A percentile compares a stretch with the other conserved stretches of the same genome.
Evolutionary conservation across 129 eudicot species (phyloP).

Genomic region (Helichrysum umbraculigerum): DNA sequence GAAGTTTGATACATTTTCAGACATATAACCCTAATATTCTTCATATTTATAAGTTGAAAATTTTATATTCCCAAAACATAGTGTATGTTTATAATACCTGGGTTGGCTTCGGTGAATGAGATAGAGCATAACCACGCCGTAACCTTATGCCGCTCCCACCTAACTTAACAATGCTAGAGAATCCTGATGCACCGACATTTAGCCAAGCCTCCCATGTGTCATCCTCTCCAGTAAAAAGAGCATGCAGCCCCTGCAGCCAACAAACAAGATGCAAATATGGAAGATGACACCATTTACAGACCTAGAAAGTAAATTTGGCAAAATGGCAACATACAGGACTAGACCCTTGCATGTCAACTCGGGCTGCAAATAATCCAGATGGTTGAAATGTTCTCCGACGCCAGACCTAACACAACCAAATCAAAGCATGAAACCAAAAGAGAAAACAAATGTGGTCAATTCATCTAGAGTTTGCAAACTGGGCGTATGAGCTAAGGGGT

Average conservation of each 20-base stretch:
- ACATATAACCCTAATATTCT: not conserved
- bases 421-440: conserved; percentile 1
- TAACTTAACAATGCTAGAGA: conserved; percentile 57
- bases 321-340: conserved; percentile 56
- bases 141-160: conserved; percentile 70
- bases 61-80: not conserved
- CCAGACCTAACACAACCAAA: conserved; percentile 63
- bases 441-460: conserved; percentile 18
- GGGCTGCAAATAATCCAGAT: conserved; percentile 97
- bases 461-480: not conserved
- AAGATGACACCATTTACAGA: not conserved
- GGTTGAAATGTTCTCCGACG: conserved; percentile 94
- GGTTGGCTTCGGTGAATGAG: conserved; percentile 82
- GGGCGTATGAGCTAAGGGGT: not conserved
- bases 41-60: not conserved
- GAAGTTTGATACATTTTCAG: not conserved
- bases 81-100: conserved; percentile 47
- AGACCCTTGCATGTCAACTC: conserved; percentile 96
- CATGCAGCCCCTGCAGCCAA: conserved; percentile 78
- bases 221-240: conserved; percentile 98
- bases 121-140: conserved; percentile 93
- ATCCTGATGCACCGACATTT: conserved; percentile 69
- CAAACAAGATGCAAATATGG: conserved; percentile 3
- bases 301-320: conserved; percentile 9
- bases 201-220: conserved; percentile 99